Percentiles rank a stretch among this genome's conserved stretches.
phyloP scores from a whole-genome alignment of 192 early-diverging fungal genomes.

The Phlyctochytrium planicorne region DNA sequence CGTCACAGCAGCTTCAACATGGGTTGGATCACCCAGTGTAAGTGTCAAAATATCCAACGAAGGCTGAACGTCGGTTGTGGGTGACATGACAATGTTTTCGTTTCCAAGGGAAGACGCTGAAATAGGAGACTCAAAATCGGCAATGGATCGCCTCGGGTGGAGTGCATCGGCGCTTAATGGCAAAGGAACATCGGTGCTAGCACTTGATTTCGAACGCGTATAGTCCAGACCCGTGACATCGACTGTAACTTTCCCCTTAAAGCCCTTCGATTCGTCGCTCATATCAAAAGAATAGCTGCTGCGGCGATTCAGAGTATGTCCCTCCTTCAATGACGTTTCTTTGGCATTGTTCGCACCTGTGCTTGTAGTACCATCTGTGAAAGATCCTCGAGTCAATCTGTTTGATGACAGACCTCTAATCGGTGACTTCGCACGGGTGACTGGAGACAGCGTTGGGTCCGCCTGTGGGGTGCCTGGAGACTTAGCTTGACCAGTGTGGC shows the following conservation, averaged over 20 bases:
- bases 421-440: slow-evolving; percentile 7
- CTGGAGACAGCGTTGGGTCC: slow-evolving; percentile 9
- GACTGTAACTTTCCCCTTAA: background rate
- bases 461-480: background rate
- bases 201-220: background rate
- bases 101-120: background rate
- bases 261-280: background rate
- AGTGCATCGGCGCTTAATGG: background rate
- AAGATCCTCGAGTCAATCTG: slow-evolving; percentile 1
- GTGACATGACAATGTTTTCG: background rate
- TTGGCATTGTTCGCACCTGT: background rate
- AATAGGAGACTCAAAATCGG: background rate
- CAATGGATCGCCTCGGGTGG: no score
- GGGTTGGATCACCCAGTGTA: slow-evolving; percentile 65
- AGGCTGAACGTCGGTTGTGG: background rate
- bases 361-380: slow-evolving; percentile 2
- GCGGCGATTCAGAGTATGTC: background rate
- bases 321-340: background rate
- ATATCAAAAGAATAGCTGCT: slow-evolving; percentile 10
- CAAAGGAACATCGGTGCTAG: background rate
- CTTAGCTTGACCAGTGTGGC: background rate
- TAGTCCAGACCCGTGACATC: slow-evolving; percentile 4
- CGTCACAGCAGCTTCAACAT: slow-evolving; percentile 56
- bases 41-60: slow-evolving; percentile 46
- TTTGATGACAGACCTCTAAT: slow-evolving; percentile 8